Base-by-base conservation (phyloP, 2,329 filamentous ascomycete species). In the Botrytis hyacinthi region DNA sequence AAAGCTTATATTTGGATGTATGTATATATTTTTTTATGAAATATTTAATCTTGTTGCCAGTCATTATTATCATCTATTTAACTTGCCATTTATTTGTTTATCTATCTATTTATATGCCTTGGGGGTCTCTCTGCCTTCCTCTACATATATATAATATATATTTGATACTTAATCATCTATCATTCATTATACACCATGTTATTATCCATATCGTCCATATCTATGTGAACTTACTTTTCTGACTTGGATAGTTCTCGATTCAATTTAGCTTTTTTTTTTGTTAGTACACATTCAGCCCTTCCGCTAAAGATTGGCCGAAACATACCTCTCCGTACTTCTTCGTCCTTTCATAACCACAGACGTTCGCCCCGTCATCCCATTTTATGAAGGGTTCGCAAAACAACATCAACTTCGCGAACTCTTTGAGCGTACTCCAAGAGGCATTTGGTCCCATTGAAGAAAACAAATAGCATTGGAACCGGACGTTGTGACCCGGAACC, bases 391-490 rank as follows among this genome's bases (percentile, higher is more conserved):
- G 66, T 68, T 68, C 66, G 65, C 65, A 57, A 57, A 57, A 68
- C 66, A 57, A 59, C 46, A 16, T 68, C 48, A 57, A 57, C 48
- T 57, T 42, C 48, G 35, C 66, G 48, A 40, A 32, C 66, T 68
- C 48, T 42, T 69, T 10, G 74, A 74, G 57, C 67, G 42, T 76
- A 59, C 75, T 70, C 73, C 69, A 18, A 18, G 37, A 40, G 32
- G 35, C 26, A 29, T 68, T 29, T 68, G 35, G 32, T 54, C 26
- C 9, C 22, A 42, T 42, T 26, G 48, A 68, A 40, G 29, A 60
- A 68, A 42, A 42, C 32, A 57, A 18, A 22, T 6, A 26, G 26
- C 9, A 32, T 69, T 35, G 54, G 22, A 70, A 48, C 40, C 22
- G 68, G 37, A 32, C 9, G 35, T 57, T 14, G 29, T 69, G 66